Percentiles rank a stretch among this genome's conserved stretches.
These are phyloP conservation scores for Coemansia aciculifera DNA, from an alignment of 192 early-diverging fungal genomes.

Conservation along the genomic window DNA sequence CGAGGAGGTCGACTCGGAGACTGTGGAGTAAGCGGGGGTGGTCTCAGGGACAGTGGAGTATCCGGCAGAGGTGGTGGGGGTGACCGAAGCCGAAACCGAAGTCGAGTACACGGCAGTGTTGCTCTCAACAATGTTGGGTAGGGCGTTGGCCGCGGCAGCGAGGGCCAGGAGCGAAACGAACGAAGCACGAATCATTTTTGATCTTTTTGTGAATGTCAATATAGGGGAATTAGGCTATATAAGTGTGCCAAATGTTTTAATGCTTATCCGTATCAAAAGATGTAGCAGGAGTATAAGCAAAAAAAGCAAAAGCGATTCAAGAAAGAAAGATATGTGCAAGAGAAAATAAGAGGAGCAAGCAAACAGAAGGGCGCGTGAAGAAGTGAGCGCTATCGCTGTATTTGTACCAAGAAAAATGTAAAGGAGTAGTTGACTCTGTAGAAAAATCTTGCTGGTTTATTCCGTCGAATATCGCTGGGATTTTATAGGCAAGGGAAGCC, in stretches of 20 bases:
- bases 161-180: conserved; percentile 46
- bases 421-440: conserved; percentile 7
- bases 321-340: conserved; percentile 9
- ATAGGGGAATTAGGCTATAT: conserved; percentile 8
- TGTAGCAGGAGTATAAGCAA: conserved; percentile 10
- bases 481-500: background rate
- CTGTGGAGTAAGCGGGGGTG: conserved; percentile 18
- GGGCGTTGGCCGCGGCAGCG: conserved; percentile 39
- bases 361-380: background rate
- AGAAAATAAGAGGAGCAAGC: background rate
- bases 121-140: conserved; percentile 39
- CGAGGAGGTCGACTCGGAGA: conserved; percentile 2
- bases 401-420: conserved; percentile 9
- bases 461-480: background rate
- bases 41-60: conserved; percentile 11
- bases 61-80: conserved; percentile 18
- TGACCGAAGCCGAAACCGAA: background rate
- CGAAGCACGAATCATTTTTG: conserved; percentile 45
- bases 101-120: conserved; percentile 30
- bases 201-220: conserved; percentile 2
- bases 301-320: background rate
- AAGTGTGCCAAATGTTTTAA: conserved; percentile 7
- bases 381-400: background rate
- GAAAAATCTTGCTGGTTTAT: background rate
- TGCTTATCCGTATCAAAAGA: conserved; percentile 15